Percentiles rank a stretch among this genome's conserved stretches.
phyloP scores from a whole-genome alignment of 2,329 filamentous ascomycete species.

The Pseudogymnoascus sp. region DNA sequence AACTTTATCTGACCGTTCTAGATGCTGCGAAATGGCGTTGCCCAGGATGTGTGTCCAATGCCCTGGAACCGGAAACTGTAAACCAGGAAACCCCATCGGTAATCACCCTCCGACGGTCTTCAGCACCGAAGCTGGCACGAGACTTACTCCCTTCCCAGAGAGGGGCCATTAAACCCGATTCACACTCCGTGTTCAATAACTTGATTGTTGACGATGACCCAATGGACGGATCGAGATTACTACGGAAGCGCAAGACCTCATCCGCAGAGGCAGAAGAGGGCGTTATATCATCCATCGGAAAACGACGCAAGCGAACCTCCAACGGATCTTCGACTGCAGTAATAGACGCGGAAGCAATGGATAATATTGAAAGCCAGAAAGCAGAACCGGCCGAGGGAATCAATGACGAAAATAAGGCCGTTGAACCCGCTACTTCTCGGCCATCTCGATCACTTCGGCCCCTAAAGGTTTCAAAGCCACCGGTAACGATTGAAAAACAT shows the following conservation, averaged over 20 bases:
- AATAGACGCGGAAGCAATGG: background rate
- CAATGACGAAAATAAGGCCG: slow-evolving; percentile 15
- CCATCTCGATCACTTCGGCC: slow-evolving; percentile 52
- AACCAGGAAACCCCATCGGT: slow-evolving; percentile 21
- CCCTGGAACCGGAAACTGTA: slow-evolving; percentile 32
- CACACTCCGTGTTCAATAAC: slow-evolving; percentile 70
- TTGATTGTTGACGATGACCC: slow-evolving; percentile 64
- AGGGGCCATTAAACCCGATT: slow-evolving; percentile 56
- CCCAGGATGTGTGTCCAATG: slow-evolving; percentile 40
- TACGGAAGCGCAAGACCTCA: slow-evolving; percentile 79
- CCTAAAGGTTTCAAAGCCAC: slow-evolving; percentile 32
- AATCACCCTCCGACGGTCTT: slow-evolving; percentile 39
- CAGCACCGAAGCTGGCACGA: slow-evolving; percentile 57
- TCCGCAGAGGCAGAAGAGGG: slow-evolving; percentile 54
- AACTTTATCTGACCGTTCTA: slow-evolving; percentile 13
- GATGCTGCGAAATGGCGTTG: slow-evolving; percentile 53
- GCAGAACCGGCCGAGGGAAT: slow-evolving; percentile 12
- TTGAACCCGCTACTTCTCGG: slow-evolving; percentile 28
- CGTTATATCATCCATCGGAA: slow-evolving; percentile 40
- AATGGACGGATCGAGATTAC: slow-evolving; percentile 65
- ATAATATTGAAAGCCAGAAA: slow-evolving; percentile 14
- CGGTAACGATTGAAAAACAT: slow-evolving; percentile 32
- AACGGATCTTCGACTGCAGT: slow-evolving; percentile 22
- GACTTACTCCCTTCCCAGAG: slow-evolving; percentile 64
- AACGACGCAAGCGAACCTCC: slow-evolving; percentile 38